Conservation (phyloP, 331 rosid species). For the Telfairia occidentalis region DNA sequence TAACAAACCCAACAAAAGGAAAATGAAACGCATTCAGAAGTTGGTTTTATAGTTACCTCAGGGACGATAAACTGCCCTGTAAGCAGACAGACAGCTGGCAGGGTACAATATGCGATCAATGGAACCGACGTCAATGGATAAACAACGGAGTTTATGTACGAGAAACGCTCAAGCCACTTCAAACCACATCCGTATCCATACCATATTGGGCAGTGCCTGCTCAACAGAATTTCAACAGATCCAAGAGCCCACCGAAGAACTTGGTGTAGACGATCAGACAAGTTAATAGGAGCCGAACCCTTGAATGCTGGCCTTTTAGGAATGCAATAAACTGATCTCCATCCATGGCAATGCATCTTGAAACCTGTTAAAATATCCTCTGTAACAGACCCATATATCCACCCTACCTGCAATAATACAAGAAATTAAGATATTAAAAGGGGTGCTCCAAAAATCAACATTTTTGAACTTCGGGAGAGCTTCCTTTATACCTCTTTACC, state of each 20-base stretch:
- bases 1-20: neutral
- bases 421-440: neutral
- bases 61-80: constrained; percentile 71
- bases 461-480: neutral
- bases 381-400: constrained; percentile 83
- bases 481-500: constrained; percentile 62
- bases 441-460: neutral
- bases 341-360: constrained; percentile 93
- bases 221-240: constrained; percentile 67
- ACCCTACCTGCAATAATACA: constrained; percentile 48
- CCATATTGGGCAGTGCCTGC: constrained; percentile 87
- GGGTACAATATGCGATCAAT: constrained; percentile 61
- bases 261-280: constrained; percentile 56
- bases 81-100: constrained; percentile 77
- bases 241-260: constrained; percentile 83
- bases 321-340: constrained; percentile 81
- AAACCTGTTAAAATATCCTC: constrained; percentile 81
- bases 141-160: constrained; percentile 65
- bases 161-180: constrained; percentile 61
- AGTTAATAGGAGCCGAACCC: constrained; percentile 46
- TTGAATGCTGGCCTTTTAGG: constrained; percentile 66
- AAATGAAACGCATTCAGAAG: neutral
- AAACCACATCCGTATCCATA: constrained; percentile 73
- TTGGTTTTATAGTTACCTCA: constrained; percentile 32
- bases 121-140: constrained; percentile 88